Evolutionary conservation across 768 basidiomycete species (phyloP).

Genomic region (Kwoniella heveanensis): DNA sequence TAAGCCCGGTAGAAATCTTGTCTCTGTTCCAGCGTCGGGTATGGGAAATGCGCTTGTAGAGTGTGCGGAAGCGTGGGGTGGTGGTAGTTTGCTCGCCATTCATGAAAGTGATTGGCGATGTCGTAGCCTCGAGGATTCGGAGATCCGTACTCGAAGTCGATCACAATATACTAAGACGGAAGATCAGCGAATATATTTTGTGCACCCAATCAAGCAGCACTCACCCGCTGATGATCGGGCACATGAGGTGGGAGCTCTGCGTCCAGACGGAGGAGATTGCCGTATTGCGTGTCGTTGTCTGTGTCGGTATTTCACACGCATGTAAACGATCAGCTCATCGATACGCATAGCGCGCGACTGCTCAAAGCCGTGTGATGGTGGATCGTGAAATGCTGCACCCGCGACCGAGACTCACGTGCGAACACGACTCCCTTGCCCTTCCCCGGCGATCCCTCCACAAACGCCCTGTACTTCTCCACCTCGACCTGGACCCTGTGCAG

Average conservation of each 20-base stretch:
- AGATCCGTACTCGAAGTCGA: slow-evolving; percentile 96
- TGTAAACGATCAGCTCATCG: background rate
- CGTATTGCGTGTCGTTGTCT: slow-evolving; percentile 96
- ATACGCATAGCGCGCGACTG: background rate
- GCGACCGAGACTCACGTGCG: slow-evolving; percentile 48
- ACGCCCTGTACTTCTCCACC: slow-evolving; percentile 71
- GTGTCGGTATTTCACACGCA: slow-evolving; percentile 43
- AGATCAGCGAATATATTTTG: no score
- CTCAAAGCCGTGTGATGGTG: background rate
- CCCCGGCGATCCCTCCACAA: slow-evolving; percentile 68
- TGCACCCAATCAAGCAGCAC: no score
- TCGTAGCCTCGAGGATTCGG: slow-evolving; percentile 92
- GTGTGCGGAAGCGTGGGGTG: slow-evolving; percentile 60
- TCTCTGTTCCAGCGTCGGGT: slow-evolving; percentile 74
- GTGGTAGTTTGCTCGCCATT: slow-evolving; percentile 91
- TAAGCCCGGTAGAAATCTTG: slow-evolving; percentile 85
- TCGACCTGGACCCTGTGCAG: slow-evolving; percentile 66
- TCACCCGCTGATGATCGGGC: slow-evolving; percentile 76
- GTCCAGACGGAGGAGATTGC: slow-evolving; percentile 79
- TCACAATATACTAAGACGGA: slow-evolving; percentile 80
- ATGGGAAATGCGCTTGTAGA: slow-evolving; percentile 60
- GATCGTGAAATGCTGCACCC: background rate
- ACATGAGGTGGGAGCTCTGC: slow-evolving; percentile 59
- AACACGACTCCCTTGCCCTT: slow-evolving; percentile 65
- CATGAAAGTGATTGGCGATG: slow-evolving; percentile 95